phyloP scores from a whole-genome alignment of 352 stramenopile species.

The Phytopythium montanum region DNA sequence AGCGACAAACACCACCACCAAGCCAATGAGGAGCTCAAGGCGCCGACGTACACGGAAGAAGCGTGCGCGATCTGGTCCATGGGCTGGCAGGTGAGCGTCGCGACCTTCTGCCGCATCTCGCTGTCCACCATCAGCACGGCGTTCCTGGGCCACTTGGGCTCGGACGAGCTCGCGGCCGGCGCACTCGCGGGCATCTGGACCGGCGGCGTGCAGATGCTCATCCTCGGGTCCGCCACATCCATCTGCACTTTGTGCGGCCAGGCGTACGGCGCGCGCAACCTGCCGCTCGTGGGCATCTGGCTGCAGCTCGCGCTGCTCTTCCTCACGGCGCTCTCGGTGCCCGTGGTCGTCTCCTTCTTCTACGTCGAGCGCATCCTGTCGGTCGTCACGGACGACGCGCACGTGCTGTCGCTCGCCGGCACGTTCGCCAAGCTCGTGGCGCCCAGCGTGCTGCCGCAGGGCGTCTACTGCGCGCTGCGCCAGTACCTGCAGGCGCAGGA shows the following conservation, averaged over 20 bases:
- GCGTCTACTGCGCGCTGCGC: conserved; percentile 64
- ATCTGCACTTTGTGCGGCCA: conserved; percentile 79
- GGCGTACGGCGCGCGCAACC: conserved; percentile 79
- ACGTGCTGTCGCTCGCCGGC: conserved; percentile 56
- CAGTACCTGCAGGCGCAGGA: conserved; percentile 82
- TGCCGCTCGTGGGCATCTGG: conserved; percentile 71
- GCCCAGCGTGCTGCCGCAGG: conserved; percentile 63
- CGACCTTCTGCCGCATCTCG: conserved; percentile 80
- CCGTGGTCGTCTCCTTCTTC: conserved; percentile 79
- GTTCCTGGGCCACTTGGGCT: conserved; percentile 76
- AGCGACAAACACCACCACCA: no score
- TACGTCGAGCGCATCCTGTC: conserved; percentile 70
- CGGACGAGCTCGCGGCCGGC: conserved; percentile 63
- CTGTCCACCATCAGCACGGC: conserved; percentile 75
- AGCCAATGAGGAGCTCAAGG: background rate
- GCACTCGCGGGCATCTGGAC: conserved; percentile 79
- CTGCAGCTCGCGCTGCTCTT: conserved; percentile 74
- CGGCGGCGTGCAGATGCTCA: conserved; percentile 73
- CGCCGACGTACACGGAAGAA: conserved; percentile 47
- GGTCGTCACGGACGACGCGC: conserved; percentile 59
- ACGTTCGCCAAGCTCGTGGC: conserved; percentile 59
- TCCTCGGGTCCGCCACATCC: conserved; percentile 77
- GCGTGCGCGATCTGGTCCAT: conserved; percentile 73
- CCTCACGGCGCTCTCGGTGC: conserved; percentile 60
- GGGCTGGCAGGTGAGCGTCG: conserved; percentile 79